A percentile compares a stretch with the other conserved stretches of the same genome.
These are phyloP conservation scores for Aspergillus nomiae DNA, from an alignment of 2,329 filamentous ascomycete genomes.

Conservation along the genomic window DNA sequence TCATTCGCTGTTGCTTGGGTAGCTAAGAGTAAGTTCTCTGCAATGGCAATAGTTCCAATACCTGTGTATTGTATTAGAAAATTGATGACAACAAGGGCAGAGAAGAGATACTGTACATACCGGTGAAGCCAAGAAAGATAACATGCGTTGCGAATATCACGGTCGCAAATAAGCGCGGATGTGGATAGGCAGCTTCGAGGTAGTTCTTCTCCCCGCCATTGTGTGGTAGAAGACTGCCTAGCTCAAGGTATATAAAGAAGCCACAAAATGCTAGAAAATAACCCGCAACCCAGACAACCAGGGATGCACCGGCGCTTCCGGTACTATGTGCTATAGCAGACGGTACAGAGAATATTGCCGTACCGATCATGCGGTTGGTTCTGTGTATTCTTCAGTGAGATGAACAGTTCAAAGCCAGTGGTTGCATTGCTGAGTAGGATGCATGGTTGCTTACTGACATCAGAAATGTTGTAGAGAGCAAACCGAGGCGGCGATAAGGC, in stretches of 20 bases:
- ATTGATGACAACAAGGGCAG: neutral
- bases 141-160: slow-evolving; percentile 64
- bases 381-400: neutral
- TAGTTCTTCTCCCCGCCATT: slow-evolving; percentile 70
- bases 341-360: slow-evolving; percentile 70
- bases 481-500: slow-evolving; percentile 2
- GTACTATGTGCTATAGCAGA: slow-evolving; percentile 65
- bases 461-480: slow-evolving; percentile 6
- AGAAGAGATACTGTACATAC: neutral
- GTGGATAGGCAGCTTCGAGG: slow-evolving; percentile 66
- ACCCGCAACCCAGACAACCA: slow-evolving; percentile 65
- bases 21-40: slow-evolving; percentile 69
- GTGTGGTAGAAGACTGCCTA: slow-evolving; percentile 67
- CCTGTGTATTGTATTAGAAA: slow-evolving; percentile 24
- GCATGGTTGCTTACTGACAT: neutral
- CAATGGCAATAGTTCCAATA: slow-evolving; percentile 69
- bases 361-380: slow-evolving; percentile 60
- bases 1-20: slow-evolving; percentile 62
- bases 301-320: slow-evolving; percentile 64
- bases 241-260: slow-evolving; percentile 64
- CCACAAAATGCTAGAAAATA: slow-evolving; percentile 62
- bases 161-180: slow-evolving; percentile 63
- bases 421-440: neutral
- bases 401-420: neutral
- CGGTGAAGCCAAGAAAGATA: slow-evolving; percentile 63